Conservation (phyloP, 768 basidiomycete species). For the Suillus weaverae region DNA sequence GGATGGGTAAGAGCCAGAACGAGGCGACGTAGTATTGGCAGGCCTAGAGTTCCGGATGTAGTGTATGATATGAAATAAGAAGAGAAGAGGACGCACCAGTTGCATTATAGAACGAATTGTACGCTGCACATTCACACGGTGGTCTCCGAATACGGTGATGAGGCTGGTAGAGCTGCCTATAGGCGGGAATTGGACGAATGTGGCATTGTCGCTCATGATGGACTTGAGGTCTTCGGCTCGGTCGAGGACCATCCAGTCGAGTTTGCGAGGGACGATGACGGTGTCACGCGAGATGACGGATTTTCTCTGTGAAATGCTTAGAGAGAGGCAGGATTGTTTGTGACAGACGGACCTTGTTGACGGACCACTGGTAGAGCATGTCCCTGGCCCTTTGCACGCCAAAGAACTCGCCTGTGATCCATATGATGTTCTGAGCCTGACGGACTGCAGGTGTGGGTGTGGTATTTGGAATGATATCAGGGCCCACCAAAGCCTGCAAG, state of each 20-base stretch:
- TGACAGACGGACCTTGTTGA: conserved; percentile 64
- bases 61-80: conserved; percentile 19
- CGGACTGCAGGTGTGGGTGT: conserved; percentile 27
- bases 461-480: conserved; percentile 48
- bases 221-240: conserved; percentile 89
- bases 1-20: conserved; percentile 92
- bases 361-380: conserved; percentile 88
- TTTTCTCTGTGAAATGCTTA: conserved; percentile 60
- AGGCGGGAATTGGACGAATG: conserved; percentile 91
- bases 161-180: conserved; percentile 91
- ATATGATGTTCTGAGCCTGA: conserved; percentile 64
- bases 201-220: conserved; percentile 95
- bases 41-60: conserved; percentile 50
- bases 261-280: conserved; percentile 90
- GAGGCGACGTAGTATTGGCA: conserved; percentile 97
- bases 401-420: conserved; percentile 98
- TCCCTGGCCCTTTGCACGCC: conserved; percentile 93
- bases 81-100: conserved; percentile 57
- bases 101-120: conserved; percentile 94
- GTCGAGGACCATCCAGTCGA: conserved; percentile 99
- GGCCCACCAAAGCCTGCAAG: conserved; percentile 80
- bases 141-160: conserved; percentile 92
- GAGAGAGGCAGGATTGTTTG: not conserved
- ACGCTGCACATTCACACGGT: conserved; percentile 90
- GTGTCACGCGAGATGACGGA: conserved; percentile 89